Evolutionary conservation across 139 green algal species (phyloP).

Genomic region (Tetraselmis striata): DNA sequence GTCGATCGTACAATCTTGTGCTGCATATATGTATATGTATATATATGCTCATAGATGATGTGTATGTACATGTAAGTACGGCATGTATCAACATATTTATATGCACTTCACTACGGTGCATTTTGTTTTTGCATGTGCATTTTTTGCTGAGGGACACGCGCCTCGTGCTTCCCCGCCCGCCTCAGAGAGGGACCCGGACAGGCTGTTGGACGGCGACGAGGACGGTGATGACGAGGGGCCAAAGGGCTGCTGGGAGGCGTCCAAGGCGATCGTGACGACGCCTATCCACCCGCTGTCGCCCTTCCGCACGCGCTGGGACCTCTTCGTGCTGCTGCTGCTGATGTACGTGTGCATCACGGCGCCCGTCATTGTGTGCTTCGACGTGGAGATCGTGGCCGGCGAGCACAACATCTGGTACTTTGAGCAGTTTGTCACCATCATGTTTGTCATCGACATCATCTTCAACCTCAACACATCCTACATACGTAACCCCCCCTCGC

Average conservation of each 20-base stretch:
- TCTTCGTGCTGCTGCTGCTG: constrained; percentile 34
- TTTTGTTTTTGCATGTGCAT: no score
- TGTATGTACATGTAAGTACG: no score
- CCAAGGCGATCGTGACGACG: neutral
- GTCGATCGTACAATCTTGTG: no score
- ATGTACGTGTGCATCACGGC: constrained; percentile 34
- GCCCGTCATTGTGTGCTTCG: constrained; percentile 43
- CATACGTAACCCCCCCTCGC: neutral
- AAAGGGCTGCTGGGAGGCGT: neutral
- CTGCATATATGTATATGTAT: no score
- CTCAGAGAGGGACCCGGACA: neutral
- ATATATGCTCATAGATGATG: no score
- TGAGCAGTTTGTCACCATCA: constrained; percentile 24
- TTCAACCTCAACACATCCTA: constrained; percentile 45
- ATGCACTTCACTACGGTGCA: no score
- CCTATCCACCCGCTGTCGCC: neutral
- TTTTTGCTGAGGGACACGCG: no score
- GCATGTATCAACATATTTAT: no score
- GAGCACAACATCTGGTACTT: constrained; percentile 6
- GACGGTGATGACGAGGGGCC: neutral
- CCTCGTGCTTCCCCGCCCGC: no score
- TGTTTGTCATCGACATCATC: constrained; percentile 41
- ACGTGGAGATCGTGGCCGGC: constrained; percentile 3
- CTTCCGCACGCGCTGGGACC: constrained; percentile 33
- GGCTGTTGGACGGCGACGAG: neutral